Conservation (phyloP, 2,329 filamentous ascomycete species). For the Monascus ruber region DNA sequence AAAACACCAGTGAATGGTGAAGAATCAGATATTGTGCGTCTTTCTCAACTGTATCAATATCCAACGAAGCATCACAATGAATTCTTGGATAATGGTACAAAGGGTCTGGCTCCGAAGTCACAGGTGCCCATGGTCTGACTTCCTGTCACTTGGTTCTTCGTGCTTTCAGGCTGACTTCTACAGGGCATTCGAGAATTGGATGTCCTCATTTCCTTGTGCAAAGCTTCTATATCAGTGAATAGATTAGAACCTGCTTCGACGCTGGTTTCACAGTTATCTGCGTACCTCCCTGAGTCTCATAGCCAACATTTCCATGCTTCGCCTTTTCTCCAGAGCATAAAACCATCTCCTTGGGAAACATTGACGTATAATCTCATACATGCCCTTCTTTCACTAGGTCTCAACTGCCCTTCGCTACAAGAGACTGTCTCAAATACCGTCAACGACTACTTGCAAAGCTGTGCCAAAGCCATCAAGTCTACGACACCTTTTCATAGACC, state of each 20-base stretch:
- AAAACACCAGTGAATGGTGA: conserved; percentile 16
- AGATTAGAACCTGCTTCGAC: conserved; percentile 62
- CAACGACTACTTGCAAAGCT: conserved; percentile 60
- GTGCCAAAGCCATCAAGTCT: conserved; percentile 50
- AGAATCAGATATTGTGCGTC: conserved; percentile 24
- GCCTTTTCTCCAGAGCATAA: conserved; percentile 69
- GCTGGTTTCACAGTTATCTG: conserved; percentile 65
- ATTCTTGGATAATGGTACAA: conserved; percentile 25
- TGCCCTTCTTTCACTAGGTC: conserved; percentile 70
- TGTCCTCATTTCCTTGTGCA: conserved; percentile 80
- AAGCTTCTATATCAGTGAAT: conserved; percentile 67
- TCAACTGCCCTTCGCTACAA: conserved; percentile 58
- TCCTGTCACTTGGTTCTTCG: background rate
- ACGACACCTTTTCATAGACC: conserved; percentile 45
- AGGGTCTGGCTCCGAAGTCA: conserved; percentile 26
- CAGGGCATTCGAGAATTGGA: conserved; percentile 85
- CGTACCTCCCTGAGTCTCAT: conserved; percentile 78
- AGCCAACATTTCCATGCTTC: conserved; percentile 66
- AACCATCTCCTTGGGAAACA: conserved; percentile 80
- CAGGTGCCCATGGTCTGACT: conserved; percentile 27
- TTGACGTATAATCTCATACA: conserved; percentile 67
- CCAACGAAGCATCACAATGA: conserved; percentile 14
- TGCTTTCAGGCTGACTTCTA: conserved; percentile 10
- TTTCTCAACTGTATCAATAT: conserved; percentile 20
- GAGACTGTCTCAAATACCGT: conserved; percentile 56